Percentiles rank a stretch among this genome's conserved stretches.
Evolutionary conservation across 108 stramenopile species (phyloP).

Genomic region (Nitzschia sp.): DNA sequence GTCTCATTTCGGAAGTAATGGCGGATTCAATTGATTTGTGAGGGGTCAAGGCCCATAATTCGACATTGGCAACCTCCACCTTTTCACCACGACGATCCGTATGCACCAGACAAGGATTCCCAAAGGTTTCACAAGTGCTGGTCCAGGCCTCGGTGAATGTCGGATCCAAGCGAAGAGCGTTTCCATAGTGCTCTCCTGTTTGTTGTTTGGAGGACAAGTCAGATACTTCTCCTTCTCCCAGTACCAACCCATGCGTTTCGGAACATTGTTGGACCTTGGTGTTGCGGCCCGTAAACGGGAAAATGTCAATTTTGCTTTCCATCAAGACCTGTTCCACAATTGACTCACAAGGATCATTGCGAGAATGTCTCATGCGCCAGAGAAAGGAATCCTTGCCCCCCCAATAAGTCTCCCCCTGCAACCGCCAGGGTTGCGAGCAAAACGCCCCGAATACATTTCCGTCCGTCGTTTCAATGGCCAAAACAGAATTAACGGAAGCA

Average conservation of each 20-base stretch:
- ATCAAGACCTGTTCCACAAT: slow-evolving; percentile 61
- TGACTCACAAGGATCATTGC: slow-evolving; percentile 46
- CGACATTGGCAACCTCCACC: slow-evolving; percentile 70
- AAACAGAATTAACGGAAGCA: slow-evolving; percentile 55
- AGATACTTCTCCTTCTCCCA: slow-evolving; percentile 57
- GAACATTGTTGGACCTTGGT: slow-evolving; percentile 63
- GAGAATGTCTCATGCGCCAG: slow-evolving; percentile 73
- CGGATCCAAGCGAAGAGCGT: slow-evolving; percentile 60
- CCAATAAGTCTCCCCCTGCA: slow-evolving; percentile 32
- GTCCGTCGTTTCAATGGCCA: slow-evolving; percentile 77
- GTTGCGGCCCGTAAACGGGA: slow-evolving; percentile 63
- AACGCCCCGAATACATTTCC: slow-evolving; percentile 80
- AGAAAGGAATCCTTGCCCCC: slow-evolving; percentile 68
- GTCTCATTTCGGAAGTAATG: slow-evolving; percentile 40
- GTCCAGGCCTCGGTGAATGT: slow-evolving; percentile 57
- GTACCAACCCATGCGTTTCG: slow-evolving; percentile 50
- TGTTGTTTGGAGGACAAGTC: neutral
- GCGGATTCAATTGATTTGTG: slow-evolving; percentile 50
- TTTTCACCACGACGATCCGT: slow-evolving; percentile 31
- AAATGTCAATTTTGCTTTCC: slow-evolving; percentile 75
- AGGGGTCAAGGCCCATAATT: slow-evolving; percentile 75
- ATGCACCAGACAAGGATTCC: slow-evolving; percentile 58
- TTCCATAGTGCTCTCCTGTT: slow-evolving; percentile 36
- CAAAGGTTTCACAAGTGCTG: slow-evolving; percentile 72
- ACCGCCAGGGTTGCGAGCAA: slow-evolving; percentile 63